These are phyloP conservation scores for Tuber indicum DNA, from an alignment of 495 filamentous ascomycete species.

Conservation along the genomic window DNA sequence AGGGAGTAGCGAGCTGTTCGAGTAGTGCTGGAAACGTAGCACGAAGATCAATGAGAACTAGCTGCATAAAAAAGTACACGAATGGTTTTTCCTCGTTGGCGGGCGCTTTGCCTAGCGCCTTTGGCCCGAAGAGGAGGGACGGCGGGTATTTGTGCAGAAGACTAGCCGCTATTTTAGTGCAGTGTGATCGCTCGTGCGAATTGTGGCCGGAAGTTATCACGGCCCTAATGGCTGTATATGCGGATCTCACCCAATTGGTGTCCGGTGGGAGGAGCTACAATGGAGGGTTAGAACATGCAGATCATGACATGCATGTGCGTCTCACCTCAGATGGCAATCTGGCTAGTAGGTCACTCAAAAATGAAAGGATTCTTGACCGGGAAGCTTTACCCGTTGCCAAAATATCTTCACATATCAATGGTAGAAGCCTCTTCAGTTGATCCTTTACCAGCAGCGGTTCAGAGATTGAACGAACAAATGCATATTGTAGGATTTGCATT, in stretches of 20 bases:
- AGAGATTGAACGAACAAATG: constrained; percentile 47
- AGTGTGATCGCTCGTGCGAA: constrained; percentile 47
- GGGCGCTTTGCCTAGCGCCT: constrained; percentile 16
- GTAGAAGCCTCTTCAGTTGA: constrained; percentile 20
- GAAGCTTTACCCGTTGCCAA: constrained; percentile 3
- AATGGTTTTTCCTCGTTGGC: constrained; percentile 48
- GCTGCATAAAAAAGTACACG: constrained; percentile 56
- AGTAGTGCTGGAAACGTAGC: constrained; percentile 56
- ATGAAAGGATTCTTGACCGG: constrained; percentile 16
- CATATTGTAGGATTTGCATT: constrained; percentile 50
- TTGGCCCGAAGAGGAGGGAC: constrained; percentile 48
- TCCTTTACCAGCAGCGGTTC: neutral
- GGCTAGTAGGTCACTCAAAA: constrained; percentile 30
- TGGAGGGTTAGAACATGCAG: neutral
- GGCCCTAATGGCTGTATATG: constrained; percentile 46
- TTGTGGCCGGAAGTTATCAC: constrained; percentile 50
- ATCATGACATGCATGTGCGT: neutral
- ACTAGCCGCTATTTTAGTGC: constrained; percentile 49
- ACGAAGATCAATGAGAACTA: constrained; percentile 57
- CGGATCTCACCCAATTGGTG: constrained; percentile 42
- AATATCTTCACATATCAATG: constrained; percentile 14
- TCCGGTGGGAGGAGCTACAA: constrained; percentile 27
- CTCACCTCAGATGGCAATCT: constrained; percentile 23
- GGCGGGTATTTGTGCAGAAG: constrained; percentile 51
- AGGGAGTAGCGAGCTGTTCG: constrained; percentile 48